Conservation (phyloP, 306 rosid species). For the Castanea mollissima region DNA sequence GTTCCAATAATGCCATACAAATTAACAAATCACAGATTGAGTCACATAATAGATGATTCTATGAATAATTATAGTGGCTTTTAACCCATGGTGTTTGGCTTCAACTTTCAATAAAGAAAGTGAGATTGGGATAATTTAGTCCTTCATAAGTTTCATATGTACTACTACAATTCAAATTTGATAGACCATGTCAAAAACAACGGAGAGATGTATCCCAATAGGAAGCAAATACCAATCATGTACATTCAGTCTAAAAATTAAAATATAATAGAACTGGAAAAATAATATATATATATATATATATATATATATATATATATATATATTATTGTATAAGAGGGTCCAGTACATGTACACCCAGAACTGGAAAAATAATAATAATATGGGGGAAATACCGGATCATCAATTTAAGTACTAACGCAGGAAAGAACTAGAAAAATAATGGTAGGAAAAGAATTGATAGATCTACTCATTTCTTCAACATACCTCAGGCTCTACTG, state of each 20-base stretch:
- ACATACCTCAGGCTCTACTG: constrained; percentile 91
- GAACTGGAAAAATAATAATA: neutral
- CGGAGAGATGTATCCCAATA: neutral
- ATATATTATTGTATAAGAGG: too few relatives aligned
- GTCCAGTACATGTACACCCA: neutral
- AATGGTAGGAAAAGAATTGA: neutral
- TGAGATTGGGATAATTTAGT: neutral
- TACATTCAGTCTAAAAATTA: neutral
- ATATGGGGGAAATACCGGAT: neutral
- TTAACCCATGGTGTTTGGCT: neutral
- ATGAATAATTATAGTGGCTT: neutral
- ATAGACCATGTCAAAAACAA: neutral
- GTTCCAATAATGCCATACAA: neutral
- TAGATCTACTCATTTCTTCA: constrained; percentile 12
- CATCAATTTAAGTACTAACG: neutral
- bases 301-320: too few relatives aligned
- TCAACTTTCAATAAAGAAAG: neutral
- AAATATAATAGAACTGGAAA: neutral
- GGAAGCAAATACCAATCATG: neutral
- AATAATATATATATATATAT: neutral
- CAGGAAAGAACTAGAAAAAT: neutral
- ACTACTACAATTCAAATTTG: neutral
- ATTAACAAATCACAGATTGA: neutral
- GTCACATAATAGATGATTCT: neutral
- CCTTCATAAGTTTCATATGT: neutral